phyloP scores from a whole-genome alignment of 208 protist species.

The Herpetomonas muscarum region DNA sequence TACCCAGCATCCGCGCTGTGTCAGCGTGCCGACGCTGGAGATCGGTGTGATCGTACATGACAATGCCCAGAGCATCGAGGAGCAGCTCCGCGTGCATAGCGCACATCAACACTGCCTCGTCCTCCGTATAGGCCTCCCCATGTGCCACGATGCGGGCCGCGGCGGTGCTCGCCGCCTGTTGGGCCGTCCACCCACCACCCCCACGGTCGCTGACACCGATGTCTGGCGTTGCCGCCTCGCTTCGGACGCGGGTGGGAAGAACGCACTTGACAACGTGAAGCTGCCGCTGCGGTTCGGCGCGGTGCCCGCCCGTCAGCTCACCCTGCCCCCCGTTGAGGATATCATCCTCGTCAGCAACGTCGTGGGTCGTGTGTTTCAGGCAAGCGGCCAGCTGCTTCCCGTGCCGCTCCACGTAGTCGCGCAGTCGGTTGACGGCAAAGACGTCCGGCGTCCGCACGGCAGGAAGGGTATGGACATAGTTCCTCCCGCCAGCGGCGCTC shows the following conservation, averaged over 20 bases:
- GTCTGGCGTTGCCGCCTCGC: neutral
- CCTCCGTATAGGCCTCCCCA: slow-evolving; percentile 63
- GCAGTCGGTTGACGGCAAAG: slow-evolving; percentile 38
- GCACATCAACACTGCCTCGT: slow-evolving; percentile 69
- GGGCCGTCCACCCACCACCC: neutral
- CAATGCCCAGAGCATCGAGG: slow-evolving; percentile 65
- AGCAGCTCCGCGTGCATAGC: slow-evolving; percentile 80
- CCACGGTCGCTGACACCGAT: neutral
- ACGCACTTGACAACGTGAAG: slow-evolving; percentile 1
- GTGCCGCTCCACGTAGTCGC: slow-evolving; percentile 87
- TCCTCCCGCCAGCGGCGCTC: slow-evolving; percentile 17
- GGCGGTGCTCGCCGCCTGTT: neutral
- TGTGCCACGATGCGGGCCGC: slow-evolving; percentile 35
- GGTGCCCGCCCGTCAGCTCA: neutral
- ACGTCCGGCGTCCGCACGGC: slow-evolving; percentile 59
- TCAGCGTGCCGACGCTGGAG: slow-evolving; percentile 79
- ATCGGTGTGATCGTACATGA: slow-evolving; percentile 62
- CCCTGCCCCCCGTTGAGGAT: neutral
- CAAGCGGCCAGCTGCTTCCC: slow-evolving; percentile 50
- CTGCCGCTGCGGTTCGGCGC: neutral
- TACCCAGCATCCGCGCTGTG: slow-evolving; percentile 58
- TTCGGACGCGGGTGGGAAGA: slow-evolving; percentile 3
- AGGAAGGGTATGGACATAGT: slow-evolving; percentile 81
- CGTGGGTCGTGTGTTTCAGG: slow-evolving; percentile 8
- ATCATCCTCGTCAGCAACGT: slow-evolving; percentile 9